Conservation (phyloP, 1,139 yeast genomes). For the Kodamaea derodonti region DNA sequence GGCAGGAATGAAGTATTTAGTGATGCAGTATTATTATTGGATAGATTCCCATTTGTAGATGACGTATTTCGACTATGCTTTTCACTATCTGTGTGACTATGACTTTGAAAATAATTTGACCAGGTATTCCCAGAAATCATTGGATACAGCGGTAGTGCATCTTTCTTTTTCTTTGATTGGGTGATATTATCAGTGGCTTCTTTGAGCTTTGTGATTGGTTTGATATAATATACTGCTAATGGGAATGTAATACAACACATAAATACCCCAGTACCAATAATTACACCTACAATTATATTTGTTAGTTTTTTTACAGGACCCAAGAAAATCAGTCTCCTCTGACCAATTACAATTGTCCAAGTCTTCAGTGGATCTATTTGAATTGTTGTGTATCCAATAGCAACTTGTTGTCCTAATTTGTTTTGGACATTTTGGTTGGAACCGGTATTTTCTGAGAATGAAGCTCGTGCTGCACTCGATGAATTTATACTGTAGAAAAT, state of each 20-base stretch:
- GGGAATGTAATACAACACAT: constrained; percentile 76
- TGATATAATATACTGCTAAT: constrained; percentile 77
- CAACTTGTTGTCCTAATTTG: constrained; percentile 43
- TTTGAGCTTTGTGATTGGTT: constrained; percentile 77
- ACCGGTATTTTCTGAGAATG: constrained; percentile 43
- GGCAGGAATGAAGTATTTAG: background rate
- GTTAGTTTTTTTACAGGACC: constrained; percentile 61
- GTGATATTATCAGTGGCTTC: constrained; percentile 74
- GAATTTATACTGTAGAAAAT: constrained; percentile 24
- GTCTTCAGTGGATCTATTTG: constrained; percentile 39
- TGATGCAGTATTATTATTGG: background rate
- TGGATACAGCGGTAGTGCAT: background rate
- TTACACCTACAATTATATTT: constrained; percentile 72
- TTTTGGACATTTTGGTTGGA: constrained; percentile 43
- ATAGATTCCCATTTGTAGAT: background rate
- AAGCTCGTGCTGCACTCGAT: constrained; percentile 37
- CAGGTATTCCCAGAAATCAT: background rate
- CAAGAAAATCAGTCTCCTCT: constrained; percentile 54
- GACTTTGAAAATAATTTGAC: constrained; percentile 1
- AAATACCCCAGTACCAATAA: constrained; percentile 73
- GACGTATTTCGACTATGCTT: background rate
- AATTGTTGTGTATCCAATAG: constrained; percentile 69
- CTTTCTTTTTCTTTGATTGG: constrained; percentile 26
- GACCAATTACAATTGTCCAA: constrained; percentile 84
- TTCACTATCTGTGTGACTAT: background rate